These are phyloP conservation scores for Ziziphus jujuba DNA, from an alignment of 306 rosid species.

Conservation along the genomic window DNA sequence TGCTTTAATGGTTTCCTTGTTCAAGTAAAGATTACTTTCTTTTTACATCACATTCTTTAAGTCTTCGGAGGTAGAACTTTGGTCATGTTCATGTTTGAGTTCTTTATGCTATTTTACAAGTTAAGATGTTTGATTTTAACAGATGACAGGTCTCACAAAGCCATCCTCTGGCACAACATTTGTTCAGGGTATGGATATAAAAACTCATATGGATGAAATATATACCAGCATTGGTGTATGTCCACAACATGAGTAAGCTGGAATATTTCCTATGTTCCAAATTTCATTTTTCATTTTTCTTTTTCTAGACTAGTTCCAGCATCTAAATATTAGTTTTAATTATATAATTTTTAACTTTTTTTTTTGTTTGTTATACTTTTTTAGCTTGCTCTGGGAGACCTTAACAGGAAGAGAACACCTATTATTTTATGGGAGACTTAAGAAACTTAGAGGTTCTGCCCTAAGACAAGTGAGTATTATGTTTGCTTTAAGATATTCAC, in stretches of 20 bases:
- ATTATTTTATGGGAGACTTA: slow-evolving; percentile 85
- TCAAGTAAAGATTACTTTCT: too few relatives aligned
- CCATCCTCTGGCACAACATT: slow-evolving; percentile 75
- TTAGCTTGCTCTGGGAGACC: slow-evolving; percentile 81
- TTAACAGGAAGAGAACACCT: slow-evolving; percentile 92
- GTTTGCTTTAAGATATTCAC: background rate
- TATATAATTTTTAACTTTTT: background rate
- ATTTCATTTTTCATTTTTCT: background rate
- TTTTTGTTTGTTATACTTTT: slow-evolving; percentile 1
- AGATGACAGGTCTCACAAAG: slow-evolving; percentile 93
- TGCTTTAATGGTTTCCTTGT: too few relatives aligned
- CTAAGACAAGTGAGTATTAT: slow-evolving; percentile 58
- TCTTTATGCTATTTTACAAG: background rate
- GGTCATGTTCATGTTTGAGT: background rate
- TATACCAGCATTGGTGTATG: slow-evolving; percentile 96
- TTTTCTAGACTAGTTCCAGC: background rate
- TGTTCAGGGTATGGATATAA: slow-evolving; percentile 79
- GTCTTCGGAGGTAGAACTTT: too few relatives aligned
- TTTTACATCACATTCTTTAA: too few relatives aligned
- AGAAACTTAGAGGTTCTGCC: slow-evolving; percentile 73
- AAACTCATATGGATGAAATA: slow-evolving; percentile 68
- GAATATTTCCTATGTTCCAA: slow-evolving; percentile 7
- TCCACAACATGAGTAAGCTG: slow-evolving; percentile 86
- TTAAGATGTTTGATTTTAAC: background rate
- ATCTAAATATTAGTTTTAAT: background rate